These are phyloP conservation scores for Porodaedalea pini DNA, from an alignment of 1,284 basidiomycete genomes.

Conservation along the genomic window DNA sequence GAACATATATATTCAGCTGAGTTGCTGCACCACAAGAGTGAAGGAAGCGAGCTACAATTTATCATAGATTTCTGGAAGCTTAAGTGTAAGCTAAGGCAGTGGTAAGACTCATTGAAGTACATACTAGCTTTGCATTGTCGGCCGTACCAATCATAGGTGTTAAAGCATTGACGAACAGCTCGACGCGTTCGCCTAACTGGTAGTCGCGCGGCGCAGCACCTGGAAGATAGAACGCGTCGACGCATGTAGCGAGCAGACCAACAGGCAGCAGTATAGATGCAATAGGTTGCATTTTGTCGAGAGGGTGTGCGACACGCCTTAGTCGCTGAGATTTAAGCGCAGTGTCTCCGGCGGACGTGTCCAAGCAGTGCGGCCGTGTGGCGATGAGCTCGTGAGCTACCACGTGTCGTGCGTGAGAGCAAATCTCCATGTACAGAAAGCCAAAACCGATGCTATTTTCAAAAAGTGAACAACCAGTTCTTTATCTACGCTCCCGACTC, in stretches of 20 bases:
- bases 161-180: constrained; percentile 75
- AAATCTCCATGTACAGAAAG: no score
- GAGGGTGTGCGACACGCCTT: neutral
- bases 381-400: no score
- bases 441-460: no score
- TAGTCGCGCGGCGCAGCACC: constrained; percentile 83
- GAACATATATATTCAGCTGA: constrained; percentile 9
- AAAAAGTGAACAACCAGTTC: no score
- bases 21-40: constrained; percentile 24
- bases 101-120: constrained; percentile 28
- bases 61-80: constrained; percentile 72
- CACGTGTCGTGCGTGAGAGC: no score
- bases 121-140: constrained; percentile 76
- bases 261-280: constrained; percentile 21
- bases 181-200: constrained; percentile 62
- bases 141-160: constrained; percentile 75
- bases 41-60: constrained; percentile 55
- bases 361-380: no score
- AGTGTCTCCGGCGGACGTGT: no score
- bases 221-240: constrained; percentile 63
- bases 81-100: constrained; percentile 8
- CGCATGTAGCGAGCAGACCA: constrained; percentile 25
- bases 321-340: neutral
- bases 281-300: constrained; percentile 12
- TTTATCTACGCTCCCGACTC: no score